phyloP scores from a whole-genome alignment of 2,329 filamentous ascomycete genomes.

The Phialophora expanda region DNA sequence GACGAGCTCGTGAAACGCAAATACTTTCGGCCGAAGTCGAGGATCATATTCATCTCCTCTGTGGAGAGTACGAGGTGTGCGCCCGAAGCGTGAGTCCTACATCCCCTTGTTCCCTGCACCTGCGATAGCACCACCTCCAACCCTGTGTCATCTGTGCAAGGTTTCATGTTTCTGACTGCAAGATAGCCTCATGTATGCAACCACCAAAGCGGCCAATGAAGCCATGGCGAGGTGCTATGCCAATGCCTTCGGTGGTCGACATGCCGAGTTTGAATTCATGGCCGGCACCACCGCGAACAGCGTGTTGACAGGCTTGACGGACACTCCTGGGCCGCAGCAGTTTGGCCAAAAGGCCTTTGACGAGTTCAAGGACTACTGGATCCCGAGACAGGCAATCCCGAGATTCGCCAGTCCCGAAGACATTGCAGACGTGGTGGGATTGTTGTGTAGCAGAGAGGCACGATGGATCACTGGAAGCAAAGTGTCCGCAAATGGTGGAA shows the following conservation, averaged over 20 bases:
- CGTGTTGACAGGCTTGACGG: neutral
- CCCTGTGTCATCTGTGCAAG: too few species aligned
- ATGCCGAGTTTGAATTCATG: neutral
- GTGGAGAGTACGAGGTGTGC: neutral
- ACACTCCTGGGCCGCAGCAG: neutral
- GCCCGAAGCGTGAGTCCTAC: neutral
- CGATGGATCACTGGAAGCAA: neutral
- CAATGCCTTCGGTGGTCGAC: neutral
- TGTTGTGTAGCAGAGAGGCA: neutral
- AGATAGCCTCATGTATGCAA: neutral
- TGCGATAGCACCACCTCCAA: too few species aligned
- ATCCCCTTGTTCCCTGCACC: neutral
- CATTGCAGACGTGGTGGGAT: neutral
- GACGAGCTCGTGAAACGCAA: neutral
- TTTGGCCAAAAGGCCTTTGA: slow-evolving; percentile 1
- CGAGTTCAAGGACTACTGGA: neutral
- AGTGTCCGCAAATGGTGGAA: neutral
- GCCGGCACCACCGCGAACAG: neutral
- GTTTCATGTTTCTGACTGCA: too few species aligned
- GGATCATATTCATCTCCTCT: neutral
- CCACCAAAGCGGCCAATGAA: neutral
- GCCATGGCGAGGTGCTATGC: neutral
- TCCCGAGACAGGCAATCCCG: neutral
- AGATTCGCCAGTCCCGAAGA: neutral
- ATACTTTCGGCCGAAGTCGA: neutral